Conservation (phyloP, 495 filamentous ascomycete species). For the Penicillium crystallinum region DNA sequence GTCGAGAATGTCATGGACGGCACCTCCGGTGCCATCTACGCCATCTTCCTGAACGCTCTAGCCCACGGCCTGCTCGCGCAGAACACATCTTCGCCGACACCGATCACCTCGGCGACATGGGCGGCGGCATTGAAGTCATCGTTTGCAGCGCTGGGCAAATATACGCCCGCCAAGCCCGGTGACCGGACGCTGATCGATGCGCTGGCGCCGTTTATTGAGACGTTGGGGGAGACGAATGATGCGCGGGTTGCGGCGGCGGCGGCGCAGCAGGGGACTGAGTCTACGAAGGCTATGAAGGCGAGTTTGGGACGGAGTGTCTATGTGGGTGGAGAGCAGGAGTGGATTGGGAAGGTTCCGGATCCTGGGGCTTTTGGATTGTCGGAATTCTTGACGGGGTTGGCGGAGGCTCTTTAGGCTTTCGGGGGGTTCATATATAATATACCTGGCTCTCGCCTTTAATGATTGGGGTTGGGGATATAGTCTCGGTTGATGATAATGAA, state of each 20-base stretch:
- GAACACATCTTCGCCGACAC: slow-evolving; percentile 39
- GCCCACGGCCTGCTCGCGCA: slow-evolving; percentile 66
- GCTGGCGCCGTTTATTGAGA: slow-evolving; percentile 78
- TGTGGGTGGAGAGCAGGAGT: slow-evolving; percentile 75
- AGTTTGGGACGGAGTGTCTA: slow-evolving; percentile 87
- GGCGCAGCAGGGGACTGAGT: slow-evolving; percentile 68
- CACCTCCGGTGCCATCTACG: slow-evolving; percentile 90
- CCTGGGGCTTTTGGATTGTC: slow-evolving; percentile 84
- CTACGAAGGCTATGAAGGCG: slow-evolving; percentile 86
- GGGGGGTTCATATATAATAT: not conserved
- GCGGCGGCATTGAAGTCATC: slow-evolving; percentile 67
- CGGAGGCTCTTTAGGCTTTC: slow-evolving; percentile 38
- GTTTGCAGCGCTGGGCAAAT: slow-evolving; percentile 63
- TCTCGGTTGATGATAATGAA: too few relatives aligned
- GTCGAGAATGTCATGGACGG: slow-evolving; percentile 94
- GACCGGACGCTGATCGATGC: slow-evolving; percentile 92
- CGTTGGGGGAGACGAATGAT: slow-evolving; percentile 56
- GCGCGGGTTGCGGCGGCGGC: slow-evolving; percentile 67
- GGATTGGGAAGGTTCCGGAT: slow-evolving; percentile 74
- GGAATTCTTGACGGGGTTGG: slow-evolving; percentile 74
- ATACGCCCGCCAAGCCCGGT: slow-evolving; percentile 85
- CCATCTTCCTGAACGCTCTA: slow-evolving; percentile 92
- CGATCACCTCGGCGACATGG: slow-evolving; percentile 60
- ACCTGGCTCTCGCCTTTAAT: not conserved
- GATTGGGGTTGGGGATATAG: too few relatives aligned